Conservation (phyloP, 805 yeast species). For the Yarrowia porcina region DNA sequence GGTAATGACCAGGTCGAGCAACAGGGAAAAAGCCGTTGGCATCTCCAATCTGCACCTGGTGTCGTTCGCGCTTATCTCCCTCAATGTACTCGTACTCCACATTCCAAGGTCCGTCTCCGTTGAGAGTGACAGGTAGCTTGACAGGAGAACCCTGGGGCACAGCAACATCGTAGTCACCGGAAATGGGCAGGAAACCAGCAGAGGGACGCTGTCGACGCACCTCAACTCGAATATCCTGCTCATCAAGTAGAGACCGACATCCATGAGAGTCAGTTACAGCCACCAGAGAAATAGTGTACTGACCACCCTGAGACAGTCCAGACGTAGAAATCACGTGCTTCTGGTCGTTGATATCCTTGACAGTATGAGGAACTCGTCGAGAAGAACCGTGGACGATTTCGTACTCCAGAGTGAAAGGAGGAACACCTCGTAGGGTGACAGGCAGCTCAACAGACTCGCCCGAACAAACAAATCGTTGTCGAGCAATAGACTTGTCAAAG, state of each 20-base stretch:
- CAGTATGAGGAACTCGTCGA: slow-evolving; percentile 45
- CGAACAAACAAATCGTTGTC: slow-evolving; percentile 43
- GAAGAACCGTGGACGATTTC: slow-evolving; percentile 58
- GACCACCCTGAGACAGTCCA: slow-evolving; percentile 61
- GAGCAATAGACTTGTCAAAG: slow-evolving; percentile 32
- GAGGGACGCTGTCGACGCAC: slow-evolving; percentile 71
- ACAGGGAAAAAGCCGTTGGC: slow-evolving; percentile 39
- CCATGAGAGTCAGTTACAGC: slow-evolving; percentile 71
- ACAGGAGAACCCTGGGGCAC: slow-evolving; percentile 54
- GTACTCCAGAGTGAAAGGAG: slow-evolving; percentile 72
- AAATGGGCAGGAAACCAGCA: slow-evolving; percentile 46
- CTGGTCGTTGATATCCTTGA: slow-evolving; percentile 43
- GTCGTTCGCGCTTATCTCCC: slow-evolving; percentile 19
- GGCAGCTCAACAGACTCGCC: slow-evolving; percentile 50
- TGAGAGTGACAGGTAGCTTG: slow-evolving; percentile 56
- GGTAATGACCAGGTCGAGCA: slow-evolving; percentile 48
- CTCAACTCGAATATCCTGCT: slow-evolving; percentile 59
- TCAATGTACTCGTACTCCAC: slow-evolving; percentile 34
- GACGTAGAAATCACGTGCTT: slow-evolving; percentile 52
- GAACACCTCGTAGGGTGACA: slow-evolving; percentile 67
- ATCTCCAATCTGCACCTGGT: slow-evolving; percentile 12
- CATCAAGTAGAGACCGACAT: slow-evolving; percentile 69
- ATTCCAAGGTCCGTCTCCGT: slow-evolving; percentile 56
- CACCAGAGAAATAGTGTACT: slow-evolving; percentile 60
- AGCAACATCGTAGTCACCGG: slow-evolving; percentile 37